A percentile compares a stretch with the other conserved stretches of the same genome.
Conservation (phyloP, 768 basidiomycete genomes). For the Termitomyces bulborhizus region DNA sequence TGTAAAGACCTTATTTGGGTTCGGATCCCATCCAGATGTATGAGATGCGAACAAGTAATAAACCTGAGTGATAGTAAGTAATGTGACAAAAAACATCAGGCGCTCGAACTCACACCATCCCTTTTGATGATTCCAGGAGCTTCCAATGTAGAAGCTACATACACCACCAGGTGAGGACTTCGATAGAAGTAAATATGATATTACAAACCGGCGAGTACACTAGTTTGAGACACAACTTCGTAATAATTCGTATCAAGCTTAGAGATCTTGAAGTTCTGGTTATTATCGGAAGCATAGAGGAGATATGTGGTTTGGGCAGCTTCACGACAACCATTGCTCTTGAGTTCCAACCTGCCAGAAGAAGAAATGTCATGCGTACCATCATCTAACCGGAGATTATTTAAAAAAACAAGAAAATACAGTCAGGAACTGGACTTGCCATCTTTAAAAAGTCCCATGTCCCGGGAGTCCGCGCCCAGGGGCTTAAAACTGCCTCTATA, state of each 20-base stretch:
- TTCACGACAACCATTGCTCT: constrained; percentile 11
- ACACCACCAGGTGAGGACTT: background rate
- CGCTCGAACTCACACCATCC: constrained; percentile 32
- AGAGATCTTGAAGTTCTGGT: constrained; percentile 65
- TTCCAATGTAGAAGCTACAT: constrained; percentile 48
- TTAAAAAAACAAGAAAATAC: background rate
- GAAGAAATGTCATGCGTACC: constrained; percentile 16
- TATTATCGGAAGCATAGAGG: constrained; percentile 61
- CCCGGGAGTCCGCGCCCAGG: constrained; percentile 52
- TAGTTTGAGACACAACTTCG: constrained; percentile 42
- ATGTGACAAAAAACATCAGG: background rate
- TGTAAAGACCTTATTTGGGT: constrained; percentile 55
- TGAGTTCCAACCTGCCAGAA: background rate
- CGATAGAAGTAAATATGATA: background rate
- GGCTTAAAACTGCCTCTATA: constrained; percentile 52
- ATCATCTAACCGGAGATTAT: constrained; percentile 25
- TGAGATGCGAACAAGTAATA: constrained; percentile 59
- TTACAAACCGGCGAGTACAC: constrained; percentile 35
- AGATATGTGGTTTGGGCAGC: constrained; percentile 48
- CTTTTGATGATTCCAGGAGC: constrained; percentile 58
- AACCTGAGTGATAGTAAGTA: constrained; percentile 22
- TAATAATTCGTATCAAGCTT: constrained; percentile 52
- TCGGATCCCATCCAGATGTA: constrained; percentile 53
- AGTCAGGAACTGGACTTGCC: background rate
- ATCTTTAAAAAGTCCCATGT: constrained; percentile 54